Conservation (phyloP, 345 rosid genomes). For the Rhizophora apiculata region DNA sequence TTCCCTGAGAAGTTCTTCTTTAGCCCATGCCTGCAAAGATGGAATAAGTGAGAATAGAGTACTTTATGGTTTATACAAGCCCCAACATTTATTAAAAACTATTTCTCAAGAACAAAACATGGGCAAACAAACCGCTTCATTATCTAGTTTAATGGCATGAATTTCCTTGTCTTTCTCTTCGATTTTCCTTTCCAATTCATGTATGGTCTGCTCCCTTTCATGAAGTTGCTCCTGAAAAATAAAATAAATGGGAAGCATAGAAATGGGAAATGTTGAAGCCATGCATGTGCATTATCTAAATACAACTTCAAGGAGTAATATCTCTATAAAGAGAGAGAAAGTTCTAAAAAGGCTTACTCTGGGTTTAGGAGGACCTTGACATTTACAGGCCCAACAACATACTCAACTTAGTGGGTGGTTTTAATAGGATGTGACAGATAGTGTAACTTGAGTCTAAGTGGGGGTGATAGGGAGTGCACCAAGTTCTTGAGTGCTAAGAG, state of each 20-base stretch:
- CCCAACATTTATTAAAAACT: not conserved
- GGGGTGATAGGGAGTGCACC: too few relatives aligned
- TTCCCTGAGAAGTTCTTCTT: conserved; percentile 85
- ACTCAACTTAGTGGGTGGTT: too few relatives aligned
- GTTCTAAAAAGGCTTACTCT: too few relatives aligned
- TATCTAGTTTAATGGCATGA: conserved; percentile 78
- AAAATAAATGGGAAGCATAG: not conserved
- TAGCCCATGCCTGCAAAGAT: conserved; percentile 82
- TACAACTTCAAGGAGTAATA: too few relatives aligned
- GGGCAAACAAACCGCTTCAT: conserved; percentile 65
- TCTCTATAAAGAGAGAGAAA: too few relatives aligned
- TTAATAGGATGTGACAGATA: too few relatives aligned
- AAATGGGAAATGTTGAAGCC: not conserved
- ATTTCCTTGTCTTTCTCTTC: conserved; percentile 89
- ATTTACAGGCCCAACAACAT: too few relatives aligned
- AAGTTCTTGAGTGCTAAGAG: too few relatives aligned
- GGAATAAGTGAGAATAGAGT: conserved; percentile 8
- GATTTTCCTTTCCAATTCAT: conserved; percentile 67
- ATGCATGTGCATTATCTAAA: not conserved
- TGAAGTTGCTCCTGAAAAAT: conserved; percentile 66
- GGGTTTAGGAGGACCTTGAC: too few relatives aligned
- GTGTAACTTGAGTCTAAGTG: too few relatives aligned
- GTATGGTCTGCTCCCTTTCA: conserved; percentile 59
- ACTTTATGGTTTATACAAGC: conserved; percentile 3
- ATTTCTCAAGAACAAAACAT: not conserved